phyloP scores from a whole-genome alignment of 192 early-diverging fungal genomes.

The Entomortierella lignicola region DNA sequence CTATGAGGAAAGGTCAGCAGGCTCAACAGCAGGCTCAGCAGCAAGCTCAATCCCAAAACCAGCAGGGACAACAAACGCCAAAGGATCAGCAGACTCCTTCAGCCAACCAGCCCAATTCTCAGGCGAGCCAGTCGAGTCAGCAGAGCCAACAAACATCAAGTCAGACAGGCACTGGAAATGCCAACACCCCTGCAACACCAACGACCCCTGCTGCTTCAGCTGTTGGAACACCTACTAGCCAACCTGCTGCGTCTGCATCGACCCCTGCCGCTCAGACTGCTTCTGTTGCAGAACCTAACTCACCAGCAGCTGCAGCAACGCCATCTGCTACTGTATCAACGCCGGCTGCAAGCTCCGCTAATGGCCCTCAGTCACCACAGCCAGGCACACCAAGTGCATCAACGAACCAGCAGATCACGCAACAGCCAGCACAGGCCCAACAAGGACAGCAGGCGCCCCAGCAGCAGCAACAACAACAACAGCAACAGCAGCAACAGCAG shows the following conservation, averaged over 20 bases:
- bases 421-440: neutral
- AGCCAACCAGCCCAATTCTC: conserved; percentile 9
- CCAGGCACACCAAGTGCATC: conserved; percentile 23
- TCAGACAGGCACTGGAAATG: conserved; percentile 2
- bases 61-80: conserved; percentile 14
- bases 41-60: conserved; percentile 23
- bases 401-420: conserved; percentile 9
- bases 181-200: conserved; percentile 50
- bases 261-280: conserved; percentile 18
- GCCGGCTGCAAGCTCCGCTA: conserved; percentile 21
- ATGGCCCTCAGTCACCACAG: conserved; percentile 38
- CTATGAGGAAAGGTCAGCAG: conserved; percentile 68
- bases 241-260: conserved; percentile 27
- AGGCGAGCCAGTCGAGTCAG: conserved; percentile 9
- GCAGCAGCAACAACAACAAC: conserved; percentile 33
- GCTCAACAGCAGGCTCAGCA: conserved; percentile 35
- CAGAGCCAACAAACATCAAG: conserved; percentile 12
- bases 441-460: conserved; percentile 18
- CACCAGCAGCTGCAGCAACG: conserved; percentile 17
- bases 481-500: conserved; percentile 18
- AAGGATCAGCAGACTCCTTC: conserved; percentile 24
- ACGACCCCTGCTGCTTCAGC: conserved; percentile 43
- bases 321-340: conserved; percentile 10
- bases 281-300: conserved; percentile 17
- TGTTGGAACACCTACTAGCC: conserved; percentile 27